Base-by-base conservation (phyloP, 2,329 filamentous ascomycete genomes). In the Colletotrichum lini region DNA sequence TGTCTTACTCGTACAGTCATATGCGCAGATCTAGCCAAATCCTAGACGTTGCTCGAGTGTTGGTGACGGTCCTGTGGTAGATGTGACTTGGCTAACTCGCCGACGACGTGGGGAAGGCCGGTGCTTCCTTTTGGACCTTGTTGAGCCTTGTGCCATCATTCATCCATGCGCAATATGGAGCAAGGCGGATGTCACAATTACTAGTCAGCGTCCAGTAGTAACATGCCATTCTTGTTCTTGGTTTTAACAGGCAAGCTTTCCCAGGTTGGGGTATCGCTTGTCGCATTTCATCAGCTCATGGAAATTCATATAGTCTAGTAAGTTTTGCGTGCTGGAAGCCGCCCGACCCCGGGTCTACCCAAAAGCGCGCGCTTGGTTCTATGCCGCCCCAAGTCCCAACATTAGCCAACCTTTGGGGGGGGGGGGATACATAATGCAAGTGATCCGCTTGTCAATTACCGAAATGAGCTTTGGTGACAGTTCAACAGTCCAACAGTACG, bases 271-370 rank as follows among this genome's bases (percentile, higher is more conserved):
- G 4, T 18, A 52, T 42, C 9, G 30, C 59, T 40, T 57, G 35
- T 68, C 23, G 21, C 50, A 35, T 45, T 50, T 72, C 69, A 64
- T 72, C 53, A 63, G 59, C 58, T 72, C 69, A 53, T 72, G 54
- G 69, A 63, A 69, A 69, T 63, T 72, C 69, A 72, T 72, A 8
- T 69, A 59, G 65, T 69, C 69, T 64, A 69, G 45, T 23, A 58
- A 59, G 49, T 54, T 44, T 44, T 38, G 7, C 35, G 66, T 54
- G 23, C 42, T 16, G 52, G 18, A 53, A 59, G 45, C 53, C 30
- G 38, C 30, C 44, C 58, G 30, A n/a, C 21, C 13, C 45, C 44
- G 21, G 30, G 44, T 49, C 50, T 67, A 58, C 45, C 54, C 67
- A 50, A 58, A 62, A 56, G 47, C 54, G 23, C 38, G 40, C 52